Percentiles rank a stretch among this genome's conserved stretches.
Conservation (phyloP, 331 rosid species). For the Stylosanthes scabra region DNA sequence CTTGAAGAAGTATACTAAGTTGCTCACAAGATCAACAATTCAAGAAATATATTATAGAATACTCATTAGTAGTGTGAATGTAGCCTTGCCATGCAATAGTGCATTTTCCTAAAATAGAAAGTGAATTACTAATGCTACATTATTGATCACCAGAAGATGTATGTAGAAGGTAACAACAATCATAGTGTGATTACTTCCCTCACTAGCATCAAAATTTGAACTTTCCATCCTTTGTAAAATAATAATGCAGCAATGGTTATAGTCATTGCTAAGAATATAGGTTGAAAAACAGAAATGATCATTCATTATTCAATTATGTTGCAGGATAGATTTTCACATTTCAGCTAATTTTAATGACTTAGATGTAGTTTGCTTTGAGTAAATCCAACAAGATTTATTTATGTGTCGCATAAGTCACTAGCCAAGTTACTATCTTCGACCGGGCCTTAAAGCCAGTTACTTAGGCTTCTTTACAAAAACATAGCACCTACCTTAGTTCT, state of each 20-base stretch:
- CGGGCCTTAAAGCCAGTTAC: neutral
- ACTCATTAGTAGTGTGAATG: no score
- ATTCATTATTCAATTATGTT: neutral
- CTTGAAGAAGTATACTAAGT: neutral
- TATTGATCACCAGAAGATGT: neutral
- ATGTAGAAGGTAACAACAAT: neutral
- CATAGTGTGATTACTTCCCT: conserved; percentile 13
- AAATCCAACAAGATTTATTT: conserved; percentile 9
- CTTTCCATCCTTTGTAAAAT: neutral
- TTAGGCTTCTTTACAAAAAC: conserved; percentile 15
- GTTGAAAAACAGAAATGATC: conserved; percentile 2
- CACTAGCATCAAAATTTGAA: neutral
- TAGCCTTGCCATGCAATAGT: no score
- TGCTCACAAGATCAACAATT: conserved; percentile 9
- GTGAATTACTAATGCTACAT: no score
- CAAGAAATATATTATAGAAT: no score
- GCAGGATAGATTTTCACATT: conserved; percentile 5
- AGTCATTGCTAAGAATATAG: conserved; percentile 16
- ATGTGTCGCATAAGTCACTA: neutral
- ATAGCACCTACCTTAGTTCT: conserved; percentile 1
- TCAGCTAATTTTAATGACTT: conserved; percentile 16
- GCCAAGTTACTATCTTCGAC: conserved; percentile 28
- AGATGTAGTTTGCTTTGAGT: conserved; percentile 3
- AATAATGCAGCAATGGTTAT: conserved; percentile 3
- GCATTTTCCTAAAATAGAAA: no score